These are phyloP conservation scores for Erigeron philadelphicus DNA, from an alignment of 140 eudicot species.

Conservation along the genomic window DNA sequence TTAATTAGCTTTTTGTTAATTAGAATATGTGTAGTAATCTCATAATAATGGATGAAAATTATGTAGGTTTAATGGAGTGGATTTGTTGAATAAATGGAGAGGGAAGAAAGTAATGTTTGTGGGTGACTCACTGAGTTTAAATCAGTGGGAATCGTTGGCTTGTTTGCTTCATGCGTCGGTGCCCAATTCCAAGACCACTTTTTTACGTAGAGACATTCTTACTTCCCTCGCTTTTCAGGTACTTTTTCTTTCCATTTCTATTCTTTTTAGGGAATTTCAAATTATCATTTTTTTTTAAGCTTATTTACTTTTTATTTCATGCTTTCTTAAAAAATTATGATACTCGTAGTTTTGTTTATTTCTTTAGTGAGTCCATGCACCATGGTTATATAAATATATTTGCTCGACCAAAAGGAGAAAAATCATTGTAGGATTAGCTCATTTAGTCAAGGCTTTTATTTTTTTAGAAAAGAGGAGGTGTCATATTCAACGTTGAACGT, in stretches of 20 bases:
- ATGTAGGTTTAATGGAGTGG: slow-evolving; percentile 72
- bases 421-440: too few relatives aligned
- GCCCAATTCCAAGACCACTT: slow-evolving; percentile 50
- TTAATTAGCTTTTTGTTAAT: too few relatives aligned
- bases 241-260: not conserved
- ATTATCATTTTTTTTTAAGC: not conserved
- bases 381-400: too few relatives aligned
- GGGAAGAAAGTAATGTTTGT: slow-evolving; percentile 98
- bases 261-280: slow-evolving; percentile 17
- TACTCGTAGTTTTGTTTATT: not conserved
- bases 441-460: too few relatives aligned
- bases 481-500: too few relatives aligned
- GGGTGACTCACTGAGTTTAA: slow-evolving; percentile 98
- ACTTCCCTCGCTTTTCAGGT: slow-evolving; percentile 75
- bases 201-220: slow-evolving; percentile 34
- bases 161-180: slow-evolving; percentile 90
- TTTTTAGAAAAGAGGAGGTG: too few relatives aligned
- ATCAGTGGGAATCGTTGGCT: slow-evolving; percentile 74
- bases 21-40: not conserved
- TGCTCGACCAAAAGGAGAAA: too few relatives aligned
- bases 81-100: slow-evolving; percentile 60
- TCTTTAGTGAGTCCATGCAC: too few relatives aligned
- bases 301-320: slow-evolving; percentile 19
- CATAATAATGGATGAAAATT: not conserved
- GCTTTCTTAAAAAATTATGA: not conserved